Conservation (phyloP, 75 land plant species). For the Pinus tabuliformis region DNA sequence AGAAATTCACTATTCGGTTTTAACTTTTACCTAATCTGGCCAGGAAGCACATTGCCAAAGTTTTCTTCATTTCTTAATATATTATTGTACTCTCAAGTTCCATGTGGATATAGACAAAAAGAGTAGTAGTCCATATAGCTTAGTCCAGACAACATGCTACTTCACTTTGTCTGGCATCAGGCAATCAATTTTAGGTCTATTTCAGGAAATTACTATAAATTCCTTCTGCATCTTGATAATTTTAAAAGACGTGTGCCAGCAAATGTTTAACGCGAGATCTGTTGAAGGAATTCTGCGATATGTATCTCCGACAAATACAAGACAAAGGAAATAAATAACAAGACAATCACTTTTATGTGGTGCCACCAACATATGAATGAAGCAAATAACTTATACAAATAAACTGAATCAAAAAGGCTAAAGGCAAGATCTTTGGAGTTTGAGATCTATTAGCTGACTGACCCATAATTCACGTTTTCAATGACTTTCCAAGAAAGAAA, state of each 20-base stretch:
- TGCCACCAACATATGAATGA: not conserved
- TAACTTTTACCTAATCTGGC: not conserved
- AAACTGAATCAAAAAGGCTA: no score
- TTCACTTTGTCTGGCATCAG: not conserved
- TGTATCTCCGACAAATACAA: not conserved
- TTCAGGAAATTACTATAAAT: constrained; percentile 1
- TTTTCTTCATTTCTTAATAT: not conserved
- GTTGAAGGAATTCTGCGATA: not conserved
- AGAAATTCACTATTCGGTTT: not conserved
- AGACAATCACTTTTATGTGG: no score
- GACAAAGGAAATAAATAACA: not conserved
- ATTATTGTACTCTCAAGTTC: not conserved
- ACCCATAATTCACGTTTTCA: not conserved
- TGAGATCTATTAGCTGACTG: no score
- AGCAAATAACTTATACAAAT: not conserved
- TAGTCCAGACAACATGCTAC: not conserved
- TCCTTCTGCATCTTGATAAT: not conserved
- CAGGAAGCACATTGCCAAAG: not conserved
- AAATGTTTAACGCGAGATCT: not conserved
- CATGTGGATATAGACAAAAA: not conserved
- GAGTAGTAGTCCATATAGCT: not conserved
- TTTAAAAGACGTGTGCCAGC: not conserved
- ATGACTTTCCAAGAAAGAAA: not conserved
- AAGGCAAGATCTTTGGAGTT: no score
- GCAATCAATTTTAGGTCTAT: not conserved